These are phyloP conservation scores for Xylaria multiplex DNA, from an alignment of 2,329 filamentous ascomycete genomes.

Conservation along the genomic window DNA sequence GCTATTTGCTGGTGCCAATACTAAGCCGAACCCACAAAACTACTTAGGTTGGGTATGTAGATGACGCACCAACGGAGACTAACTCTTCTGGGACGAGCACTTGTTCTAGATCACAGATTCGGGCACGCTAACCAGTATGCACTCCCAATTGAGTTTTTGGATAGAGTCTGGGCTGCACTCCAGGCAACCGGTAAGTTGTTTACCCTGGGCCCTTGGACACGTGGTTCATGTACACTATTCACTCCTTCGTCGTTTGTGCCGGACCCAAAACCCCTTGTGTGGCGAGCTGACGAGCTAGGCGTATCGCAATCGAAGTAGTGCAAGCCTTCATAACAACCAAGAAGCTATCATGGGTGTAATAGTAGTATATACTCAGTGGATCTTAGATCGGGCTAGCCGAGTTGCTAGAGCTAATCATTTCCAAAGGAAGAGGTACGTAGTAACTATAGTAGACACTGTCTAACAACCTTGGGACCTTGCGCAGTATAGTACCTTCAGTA, in stretches of 20 bases:
- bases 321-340: not conserved
- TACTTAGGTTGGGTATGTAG: constrained; percentile 2
- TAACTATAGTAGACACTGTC: not conserved
- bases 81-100: constrained; percentile 18
- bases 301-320: not conserved
- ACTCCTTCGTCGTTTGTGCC: not conserved
- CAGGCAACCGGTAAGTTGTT: constrained; percentile 7
- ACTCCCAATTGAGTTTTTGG: not conserved
- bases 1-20: constrained; percentile 10
- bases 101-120: constrained; percentile 31
- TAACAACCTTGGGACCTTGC: too few relatives aligned
- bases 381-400: constrained; percentile 7
- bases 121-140: constrained; percentile 21
- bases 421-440: constrained; percentile 1
- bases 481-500: not conserved
- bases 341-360: not conserved
- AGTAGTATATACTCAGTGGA: not conserved
- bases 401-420: constrained; percentile 22
- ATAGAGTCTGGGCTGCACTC: constrained; percentile 17
- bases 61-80: constrained; percentile 24
- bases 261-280: not conserved
- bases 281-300: not conserved
- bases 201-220: constrained; percentile 13
- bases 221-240: constrained; percentile 6
- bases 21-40: constrained; percentile 4